Conservation (phyloP, 768 basidiomycete species). For the Suillus lakei region DNA sequence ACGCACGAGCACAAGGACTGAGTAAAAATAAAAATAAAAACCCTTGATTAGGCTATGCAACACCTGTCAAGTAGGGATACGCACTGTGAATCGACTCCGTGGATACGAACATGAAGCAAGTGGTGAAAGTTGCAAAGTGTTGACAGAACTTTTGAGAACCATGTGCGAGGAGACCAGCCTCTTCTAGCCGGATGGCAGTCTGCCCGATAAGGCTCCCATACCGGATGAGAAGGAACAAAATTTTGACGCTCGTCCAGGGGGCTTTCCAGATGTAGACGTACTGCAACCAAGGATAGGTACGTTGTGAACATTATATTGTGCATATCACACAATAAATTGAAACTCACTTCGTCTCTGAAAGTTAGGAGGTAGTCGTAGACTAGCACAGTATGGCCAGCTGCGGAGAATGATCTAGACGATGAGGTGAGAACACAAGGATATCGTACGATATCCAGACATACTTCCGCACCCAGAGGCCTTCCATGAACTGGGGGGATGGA, state of each 20-base stretch:
- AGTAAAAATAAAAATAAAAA: not conserved
- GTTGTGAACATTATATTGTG: not conserved
- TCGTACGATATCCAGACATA: not conserved
- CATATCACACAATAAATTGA: not conserved
- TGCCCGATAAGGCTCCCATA: slow-evolving; percentile 22
- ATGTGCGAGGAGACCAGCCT: slow-evolving; percentile 10
- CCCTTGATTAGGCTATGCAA: not conserved
- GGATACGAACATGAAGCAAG: not conserved
- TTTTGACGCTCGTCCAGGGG: slow-evolving; percentile 17
- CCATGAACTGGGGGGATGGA: not conserved
- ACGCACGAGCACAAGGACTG: slow-evolving; percentile 14
- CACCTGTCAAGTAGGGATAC: not conserved
- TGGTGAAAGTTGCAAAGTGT: not conserved
- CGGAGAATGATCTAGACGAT: slow-evolving; percentile 13
- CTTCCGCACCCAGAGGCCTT: slow-evolving; percentile 12
- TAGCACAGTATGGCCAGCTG: slow-evolving; percentile 15
- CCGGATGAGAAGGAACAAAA: slow-evolving; percentile 19
- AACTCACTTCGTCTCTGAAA: slow-evolving; percentile 18
- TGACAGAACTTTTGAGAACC: slow-evolving; percentile 5
- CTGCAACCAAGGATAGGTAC: slow-evolving; percentile 7
- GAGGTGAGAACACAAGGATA: not conserved
- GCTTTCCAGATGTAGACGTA: slow-evolving; percentile 21
- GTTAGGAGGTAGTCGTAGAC: slow-evolving; percentile 24
- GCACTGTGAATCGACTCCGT: slow-evolving; percentile 13
- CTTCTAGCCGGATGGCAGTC: slow-evolving; percentile 11